phyloP scores from a whole-genome alignment of 345 rosid species.

The Citropsis articulata region DNA sequence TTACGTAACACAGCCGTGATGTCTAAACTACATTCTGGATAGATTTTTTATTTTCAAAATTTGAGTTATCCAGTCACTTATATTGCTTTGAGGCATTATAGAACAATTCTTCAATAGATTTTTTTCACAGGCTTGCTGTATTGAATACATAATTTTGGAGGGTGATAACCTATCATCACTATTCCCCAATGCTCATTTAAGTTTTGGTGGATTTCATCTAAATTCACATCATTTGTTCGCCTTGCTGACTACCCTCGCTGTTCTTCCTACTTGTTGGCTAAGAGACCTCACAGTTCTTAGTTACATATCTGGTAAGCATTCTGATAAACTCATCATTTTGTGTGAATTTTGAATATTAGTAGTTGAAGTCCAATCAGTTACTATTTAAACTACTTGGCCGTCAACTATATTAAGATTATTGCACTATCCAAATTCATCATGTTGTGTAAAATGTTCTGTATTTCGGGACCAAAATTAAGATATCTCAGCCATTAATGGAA shows the following conservation, averaged over 20 bases:
- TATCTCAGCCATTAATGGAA: too few species aligned
- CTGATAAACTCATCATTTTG: not conserved
- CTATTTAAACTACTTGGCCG: not conserved
- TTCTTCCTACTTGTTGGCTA: constrained; percentile 93
- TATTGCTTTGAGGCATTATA: not conserved
- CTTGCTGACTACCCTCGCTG: constrained; percentile 59
- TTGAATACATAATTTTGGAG: constrained; percentile 87
- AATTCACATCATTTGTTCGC: constrained; percentile 68
- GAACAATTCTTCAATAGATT: not conserved
- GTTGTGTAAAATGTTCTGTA: not conserved
- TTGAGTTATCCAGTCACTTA: not conserved
- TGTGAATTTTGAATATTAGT: not conserved
- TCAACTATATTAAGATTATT: not conserved
- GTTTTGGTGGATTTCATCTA: constrained; percentile 53
- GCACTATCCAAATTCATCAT: not conserved
- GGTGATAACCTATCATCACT: constrained; percentile 79
- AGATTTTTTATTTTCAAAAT: not conserved
- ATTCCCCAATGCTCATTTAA: constrained; percentile 76
- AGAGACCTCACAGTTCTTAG: constrained; percentile 84
- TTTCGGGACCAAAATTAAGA: too few species aligned
- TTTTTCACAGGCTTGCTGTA: constrained; percentile 77
- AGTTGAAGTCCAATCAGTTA: not conserved
- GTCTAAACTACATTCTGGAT: not conserved
- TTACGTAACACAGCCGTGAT: not conserved
- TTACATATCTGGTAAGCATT: constrained; percentile 72